phyloP scores from a whole-genome alignment of 345 rosid species.

The Melastoma malabathricum region DNA sequence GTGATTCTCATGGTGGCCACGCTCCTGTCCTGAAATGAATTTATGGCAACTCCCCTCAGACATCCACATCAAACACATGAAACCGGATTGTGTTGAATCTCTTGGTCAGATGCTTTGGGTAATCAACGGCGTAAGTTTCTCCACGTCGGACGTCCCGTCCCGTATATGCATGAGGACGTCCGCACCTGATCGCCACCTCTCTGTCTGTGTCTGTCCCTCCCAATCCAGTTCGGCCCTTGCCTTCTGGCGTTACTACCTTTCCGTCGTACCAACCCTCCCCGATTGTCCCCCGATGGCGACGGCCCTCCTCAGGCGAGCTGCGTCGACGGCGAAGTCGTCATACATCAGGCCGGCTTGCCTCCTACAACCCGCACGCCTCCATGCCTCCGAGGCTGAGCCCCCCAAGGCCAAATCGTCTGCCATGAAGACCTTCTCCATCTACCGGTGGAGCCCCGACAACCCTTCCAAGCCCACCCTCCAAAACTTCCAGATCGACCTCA shows the following conservation, averaged over 20 bases:
- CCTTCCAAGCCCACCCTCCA: constrained; percentile 59
- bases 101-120: no score
- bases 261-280: no score
- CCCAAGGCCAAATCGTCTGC: constrained; percentile 17
- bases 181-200: neutral
- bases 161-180: no score
- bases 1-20: no score
- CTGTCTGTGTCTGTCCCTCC: neutral
- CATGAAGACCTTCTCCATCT: constrained; percentile 74
- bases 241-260: neutral
- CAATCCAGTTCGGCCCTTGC: neutral
- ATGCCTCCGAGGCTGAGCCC: constrained; percentile 38
- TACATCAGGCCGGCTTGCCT: constrained; percentile 13
- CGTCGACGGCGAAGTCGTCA: neutral
- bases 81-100: no score
- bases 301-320: neutral
- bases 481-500: constrained; percentile 64
- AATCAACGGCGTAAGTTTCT: no score
- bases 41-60: no score
- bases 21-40: no score
- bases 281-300: constrained; percentile 3
- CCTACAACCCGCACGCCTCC: constrained; percentile 21
- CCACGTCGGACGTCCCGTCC: no score
- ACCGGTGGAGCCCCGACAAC: constrained; percentile 83
- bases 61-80: no score